Evolutionary conservation across 257 asterid genomes (phyloP).

Genomic region (Fraxinus pennsylvanica): DNA sequence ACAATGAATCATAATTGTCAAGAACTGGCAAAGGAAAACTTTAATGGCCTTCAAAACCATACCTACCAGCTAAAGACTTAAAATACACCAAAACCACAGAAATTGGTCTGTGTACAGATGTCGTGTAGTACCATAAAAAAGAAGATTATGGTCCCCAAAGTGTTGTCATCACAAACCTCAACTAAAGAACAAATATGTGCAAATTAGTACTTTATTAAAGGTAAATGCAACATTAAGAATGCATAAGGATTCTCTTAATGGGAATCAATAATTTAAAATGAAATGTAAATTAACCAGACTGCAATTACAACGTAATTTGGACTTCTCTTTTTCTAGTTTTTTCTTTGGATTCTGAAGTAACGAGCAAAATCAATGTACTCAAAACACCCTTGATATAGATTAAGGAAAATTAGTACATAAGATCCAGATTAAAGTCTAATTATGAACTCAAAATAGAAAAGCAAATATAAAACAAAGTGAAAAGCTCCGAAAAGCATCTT

Average conservation of each 20-base stretch:
- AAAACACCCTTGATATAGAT: no score
- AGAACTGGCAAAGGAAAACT: background rate
- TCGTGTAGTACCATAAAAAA: background rate
- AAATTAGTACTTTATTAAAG: background rate
- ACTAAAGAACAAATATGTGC: background rate
- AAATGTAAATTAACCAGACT: background rate
- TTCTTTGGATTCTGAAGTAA: background rate
- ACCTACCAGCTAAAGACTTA: background rate
- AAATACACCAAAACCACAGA: background rate
- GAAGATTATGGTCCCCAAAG: conserved; percentile 1
- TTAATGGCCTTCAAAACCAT: background rate
- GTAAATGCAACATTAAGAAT: background rate
- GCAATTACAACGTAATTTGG: background rate
- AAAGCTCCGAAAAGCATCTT: conserved; percentile 10
- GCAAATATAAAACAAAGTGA: background rate
- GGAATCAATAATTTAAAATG: background rate
- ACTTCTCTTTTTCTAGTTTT: background rate
- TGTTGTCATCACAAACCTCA: background rate
- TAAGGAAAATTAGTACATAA: background rate
- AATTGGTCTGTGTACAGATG: background rate
- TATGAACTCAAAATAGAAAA: no score
- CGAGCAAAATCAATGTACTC: background rate
- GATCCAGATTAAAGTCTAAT: background rate
- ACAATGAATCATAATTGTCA: background rate
- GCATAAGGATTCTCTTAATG: background rate